These are phyloP conservation scores for Podospora comata DNA, from an alignment of 495 filamentous ascomycete genomes.

Conservation along the genomic window DNA sequence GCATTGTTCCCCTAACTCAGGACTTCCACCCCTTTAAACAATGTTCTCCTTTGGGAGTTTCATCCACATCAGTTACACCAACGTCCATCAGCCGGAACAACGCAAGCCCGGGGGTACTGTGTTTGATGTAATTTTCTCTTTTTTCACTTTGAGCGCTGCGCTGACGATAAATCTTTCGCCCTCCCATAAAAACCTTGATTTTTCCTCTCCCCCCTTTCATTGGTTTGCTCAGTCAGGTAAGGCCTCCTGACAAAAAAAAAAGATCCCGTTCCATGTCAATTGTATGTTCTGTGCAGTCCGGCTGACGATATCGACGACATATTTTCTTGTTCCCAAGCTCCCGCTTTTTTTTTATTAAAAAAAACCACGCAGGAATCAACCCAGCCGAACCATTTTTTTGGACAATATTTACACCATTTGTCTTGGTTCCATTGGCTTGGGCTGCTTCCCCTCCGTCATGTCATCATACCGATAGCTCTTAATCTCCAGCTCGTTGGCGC, in stretches of 20 bases:
- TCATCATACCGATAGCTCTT: slow-evolving; percentile 47
- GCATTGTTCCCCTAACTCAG: neutral
- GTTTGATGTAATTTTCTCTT: neutral
- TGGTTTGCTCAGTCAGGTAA: neutral
- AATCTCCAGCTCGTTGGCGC: slow-evolving; percentile 36
- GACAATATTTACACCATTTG: slow-evolving; percentile 39
- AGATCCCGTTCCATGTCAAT: neutral
- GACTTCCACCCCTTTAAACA: neutral
- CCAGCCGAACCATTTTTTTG: neutral
- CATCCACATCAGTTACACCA: neutral
- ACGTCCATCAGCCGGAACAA: neutral
- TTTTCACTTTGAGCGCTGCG: neutral
- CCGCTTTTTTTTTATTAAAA: neutral
- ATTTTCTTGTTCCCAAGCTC: neutral
- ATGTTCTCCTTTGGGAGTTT: neutral
- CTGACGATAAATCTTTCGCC: neutral
- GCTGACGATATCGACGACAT: neutral
- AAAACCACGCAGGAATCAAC: neutral
- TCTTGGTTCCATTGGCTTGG: slow-evolving; percentile 44
- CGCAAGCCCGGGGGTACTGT: neutral
- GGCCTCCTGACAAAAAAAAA: neutral
- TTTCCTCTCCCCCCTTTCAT: neutral
- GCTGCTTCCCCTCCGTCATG: slow-evolving; percentile 42
- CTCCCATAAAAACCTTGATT: neutral
- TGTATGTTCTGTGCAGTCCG: neutral